phyloP scores from a whole-genome alignment of 129 eudicot species.

The Tanacetum coccineum region DNA sequence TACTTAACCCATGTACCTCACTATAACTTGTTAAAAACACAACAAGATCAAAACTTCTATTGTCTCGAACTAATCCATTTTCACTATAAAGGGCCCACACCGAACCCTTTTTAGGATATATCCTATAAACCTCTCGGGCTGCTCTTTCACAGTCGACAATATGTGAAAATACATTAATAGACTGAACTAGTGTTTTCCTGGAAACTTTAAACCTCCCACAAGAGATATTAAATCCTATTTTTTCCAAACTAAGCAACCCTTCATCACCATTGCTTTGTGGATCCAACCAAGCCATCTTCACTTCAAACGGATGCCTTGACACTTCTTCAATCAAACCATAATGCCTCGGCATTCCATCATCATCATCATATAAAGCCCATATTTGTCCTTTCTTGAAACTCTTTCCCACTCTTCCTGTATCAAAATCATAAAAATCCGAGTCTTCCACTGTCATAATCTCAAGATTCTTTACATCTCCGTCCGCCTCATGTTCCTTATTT shows the following conservation, averaged over 20 bases:
- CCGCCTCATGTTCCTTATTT: slow-evolving; percentile 19
- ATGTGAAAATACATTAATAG: slow-evolving; percentile 75
- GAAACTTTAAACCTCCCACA: slow-evolving; percentile 85
- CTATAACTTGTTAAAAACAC: slow-evolving; percentile 72
- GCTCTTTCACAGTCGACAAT: slow-evolving; percentile 67
- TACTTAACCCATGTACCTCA: slow-evolving; percentile 73
- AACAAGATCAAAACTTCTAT: slow-evolving; percentile 50
- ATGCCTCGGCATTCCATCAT: slow-evolving; percentile 90
- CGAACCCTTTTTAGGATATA: slow-evolving; percentile 84
- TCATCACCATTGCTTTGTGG: slow-evolving; percentile 52
- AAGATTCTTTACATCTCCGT: slow-evolving; percentile 16
- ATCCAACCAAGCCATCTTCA: slow-evolving; percentile 66
- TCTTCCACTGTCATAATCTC: slow-evolving; percentile 67
- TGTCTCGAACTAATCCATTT: slow-evolving; percentile 32
- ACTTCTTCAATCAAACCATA: slow-evolving; percentile 72
- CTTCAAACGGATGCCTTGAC: slow-evolving; percentile 67
- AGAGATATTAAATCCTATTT: slow-evolving; percentile 45
- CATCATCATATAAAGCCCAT: slow-evolving; percentile 83
- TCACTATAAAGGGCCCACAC: slow-evolving; percentile 80
- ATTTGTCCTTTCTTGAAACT: slow-evolving; percentile 82
- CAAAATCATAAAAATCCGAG: slow-evolving; percentile 86
- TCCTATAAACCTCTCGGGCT: slow-evolving; percentile 71
- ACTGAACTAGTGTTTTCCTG: slow-evolving; percentile 35
- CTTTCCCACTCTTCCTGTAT: slow-evolving; percentile 66
- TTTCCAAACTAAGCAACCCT: slow-evolving; percentile 30